Conservation (phyloP, 768 basidiomycete species). For the Boletus insuetus region DNA sequence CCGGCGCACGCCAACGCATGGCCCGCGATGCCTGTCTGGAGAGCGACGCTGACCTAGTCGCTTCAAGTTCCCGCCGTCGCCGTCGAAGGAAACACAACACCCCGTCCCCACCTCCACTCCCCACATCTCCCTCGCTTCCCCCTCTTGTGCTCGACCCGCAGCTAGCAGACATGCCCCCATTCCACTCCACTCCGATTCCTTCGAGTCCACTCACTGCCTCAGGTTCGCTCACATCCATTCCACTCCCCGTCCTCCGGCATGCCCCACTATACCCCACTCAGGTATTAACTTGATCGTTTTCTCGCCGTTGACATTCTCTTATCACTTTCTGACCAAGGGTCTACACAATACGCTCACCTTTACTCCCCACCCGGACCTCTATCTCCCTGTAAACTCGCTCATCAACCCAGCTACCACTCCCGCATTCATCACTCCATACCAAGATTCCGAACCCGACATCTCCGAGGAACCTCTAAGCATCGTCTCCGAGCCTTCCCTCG, state of each 20-base stretch:
- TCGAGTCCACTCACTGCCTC: slow-evolving; percentile 2
- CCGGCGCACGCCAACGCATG: slow-evolving; percentile 73
- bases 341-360: slow-evolving; percentile 2
- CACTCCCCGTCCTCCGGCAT: slow-evolving; percentile 7
- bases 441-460: slow-evolving; percentile 12
- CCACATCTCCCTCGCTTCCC: not conserved
- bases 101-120: slow-evolving; percentile 1
- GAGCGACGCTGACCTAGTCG: slow-evolving; percentile 24
- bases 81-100: slow-evolving; percentile 18
- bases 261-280: slow-evolving; percentile 20
- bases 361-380: slow-evolving; percentile 5
- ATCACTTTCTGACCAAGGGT: slow-evolving; percentile 21
- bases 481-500: slow-evolving; percentile 56
- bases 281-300: slow-evolving; percentile 29
- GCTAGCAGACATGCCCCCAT: slow-evolving; percentile 17
- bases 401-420: not conserved
- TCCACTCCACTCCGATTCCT: slow-evolving; percentile 5
- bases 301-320: slow-evolving; percentile 24
- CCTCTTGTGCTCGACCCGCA: slow-evolving; percentile 27
- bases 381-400: not conserved
- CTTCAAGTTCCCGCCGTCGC: slow-evolving; percentile 24
- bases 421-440: slow-evolving; percentile 8
- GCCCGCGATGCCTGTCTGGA: slow-evolving; percentile 41
- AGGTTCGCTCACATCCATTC: slow-evolving; percentile 7
- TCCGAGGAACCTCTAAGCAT: slow-evolving; percentile 28